A percentile compares a stretch with the other conserved stretches of the same genome.
phyloP scores from a whole-genome alignment of 192 early-diverging fungal genomes.

The Backusella parvicylindrica region DNA sequence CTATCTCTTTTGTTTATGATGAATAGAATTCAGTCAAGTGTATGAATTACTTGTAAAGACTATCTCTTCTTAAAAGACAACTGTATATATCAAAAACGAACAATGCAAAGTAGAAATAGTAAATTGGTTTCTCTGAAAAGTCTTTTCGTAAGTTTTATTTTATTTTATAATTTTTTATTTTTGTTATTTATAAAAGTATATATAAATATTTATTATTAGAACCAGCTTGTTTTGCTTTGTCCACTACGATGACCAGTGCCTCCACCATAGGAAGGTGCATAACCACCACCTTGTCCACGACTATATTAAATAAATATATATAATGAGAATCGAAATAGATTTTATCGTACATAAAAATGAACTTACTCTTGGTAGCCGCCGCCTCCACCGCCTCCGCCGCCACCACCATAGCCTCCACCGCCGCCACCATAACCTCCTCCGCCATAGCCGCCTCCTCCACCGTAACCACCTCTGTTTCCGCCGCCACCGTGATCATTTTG shows the following conservation, averaged over 20 bases:
- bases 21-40: no score
- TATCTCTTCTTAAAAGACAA: no score
- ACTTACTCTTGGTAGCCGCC: not conserved
- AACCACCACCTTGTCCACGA: not conserved
- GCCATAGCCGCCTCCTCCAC: not conserved
- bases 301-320: not conserved
- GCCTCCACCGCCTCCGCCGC: not conserved
- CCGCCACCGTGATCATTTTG: slow-evolving; percentile 18
- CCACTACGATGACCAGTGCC: slow-evolving; percentile 22
- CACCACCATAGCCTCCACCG: not conserved
- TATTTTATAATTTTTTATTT: not conserved
- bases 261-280: slow-evolving; percentile 7
- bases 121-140: no score
- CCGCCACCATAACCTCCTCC: not conserved
- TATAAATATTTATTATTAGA: slow-evolving; percentile 13
- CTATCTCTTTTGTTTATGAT: no score
- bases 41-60: no score
- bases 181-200: not conserved
- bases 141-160: not conserved
- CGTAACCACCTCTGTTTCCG: slow-evolving; percentile 13
- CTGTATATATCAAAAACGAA: no score
- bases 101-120: no score
- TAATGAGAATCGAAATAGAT: no score
- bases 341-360: not conserved
- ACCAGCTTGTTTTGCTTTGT: slow-evolving; percentile 42